Percentiles rank a stretch among this genome's conserved stretches.
Conservation (phyloP, 164 flowering plant genomes). For the Chimonanthus praecox region DNA sequence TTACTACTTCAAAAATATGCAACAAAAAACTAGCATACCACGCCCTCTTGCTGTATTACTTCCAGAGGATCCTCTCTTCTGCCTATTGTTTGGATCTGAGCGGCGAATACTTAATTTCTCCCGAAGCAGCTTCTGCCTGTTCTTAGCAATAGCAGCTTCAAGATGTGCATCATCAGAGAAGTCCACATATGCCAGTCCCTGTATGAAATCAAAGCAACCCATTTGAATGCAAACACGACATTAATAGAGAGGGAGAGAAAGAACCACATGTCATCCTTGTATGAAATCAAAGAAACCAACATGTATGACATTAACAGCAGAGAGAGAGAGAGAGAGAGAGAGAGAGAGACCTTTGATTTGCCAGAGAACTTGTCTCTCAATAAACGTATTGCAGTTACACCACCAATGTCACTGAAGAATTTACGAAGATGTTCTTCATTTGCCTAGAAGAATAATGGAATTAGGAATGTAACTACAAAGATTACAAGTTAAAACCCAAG, state of each 20-base stretch:
- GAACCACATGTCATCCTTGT: constrained; percentile 84
- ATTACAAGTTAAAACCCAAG: background rate
- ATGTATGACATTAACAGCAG: background rate
- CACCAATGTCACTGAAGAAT: constrained; percentile 88
- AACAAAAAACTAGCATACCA: constrained; percentile 24
- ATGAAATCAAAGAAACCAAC: constrained; percentile 1
- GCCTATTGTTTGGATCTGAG: constrained; percentile 58
- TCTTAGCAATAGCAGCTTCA: constrained; percentile 68
- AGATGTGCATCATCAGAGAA: constrained; percentile 71
- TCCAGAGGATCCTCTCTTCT: constrained; percentile 32
- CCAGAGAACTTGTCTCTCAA: constrained; percentile 69
- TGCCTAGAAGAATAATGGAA: constrained; percentile 25
- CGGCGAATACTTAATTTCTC: constrained; percentile 73
- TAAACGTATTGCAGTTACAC: constrained; percentile 70
- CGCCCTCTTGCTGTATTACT: constrained; percentile 18
- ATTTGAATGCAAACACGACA: background rate
- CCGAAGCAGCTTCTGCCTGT: constrained; percentile 53
- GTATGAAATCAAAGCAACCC: constrained; percentile 3
- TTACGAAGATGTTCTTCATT: constrained; percentile 46
- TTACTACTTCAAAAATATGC: background rate
- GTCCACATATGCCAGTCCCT: constrained; percentile 96
- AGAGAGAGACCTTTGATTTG: constrained; percentile 67
- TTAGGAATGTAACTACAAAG: background rate
- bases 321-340: constrained; percentile 12
- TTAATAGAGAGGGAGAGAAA: constrained; percentile 22